phyloP scores from a whole-genome alignment of 2,329 filamentous ascomycete genomes.

The Lizonia empirigonia region DNA sequence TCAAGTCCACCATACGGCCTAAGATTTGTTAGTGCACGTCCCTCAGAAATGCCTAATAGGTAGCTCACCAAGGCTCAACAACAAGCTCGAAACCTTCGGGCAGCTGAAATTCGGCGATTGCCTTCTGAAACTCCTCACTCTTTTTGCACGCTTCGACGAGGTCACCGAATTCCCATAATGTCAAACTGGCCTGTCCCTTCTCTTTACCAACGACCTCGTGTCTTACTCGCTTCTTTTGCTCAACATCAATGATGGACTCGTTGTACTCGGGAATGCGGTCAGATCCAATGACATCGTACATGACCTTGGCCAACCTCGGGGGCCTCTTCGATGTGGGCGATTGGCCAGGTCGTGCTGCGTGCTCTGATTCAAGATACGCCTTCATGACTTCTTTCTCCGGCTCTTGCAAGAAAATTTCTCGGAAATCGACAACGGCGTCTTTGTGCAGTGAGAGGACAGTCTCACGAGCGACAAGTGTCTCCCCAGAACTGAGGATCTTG shows the following conservation, averaged over 20 bases:
- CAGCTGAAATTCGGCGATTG: conserved; percentile 57
- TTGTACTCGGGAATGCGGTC: conserved; percentile 60
- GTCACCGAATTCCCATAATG: conserved; percentile 49
- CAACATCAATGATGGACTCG: conserved; percentile 60
- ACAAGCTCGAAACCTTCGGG: conserved; percentile 62
- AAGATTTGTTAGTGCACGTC: conserved; percentile 1
- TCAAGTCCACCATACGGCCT: conserved; percentile 61
- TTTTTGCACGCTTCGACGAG: conserved; percentile 54
- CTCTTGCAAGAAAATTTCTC: conserved; percentile 59
- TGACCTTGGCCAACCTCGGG: conserved; percentile 57
- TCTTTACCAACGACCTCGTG: conserved; percentile 56
- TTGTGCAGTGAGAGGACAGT: conserved; percentile 53
- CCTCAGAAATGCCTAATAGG: background rate
- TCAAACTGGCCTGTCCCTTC: conserved; percentile 54
- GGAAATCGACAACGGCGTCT: conserved; percentile 51
- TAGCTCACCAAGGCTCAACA: conserved; percentile 57
- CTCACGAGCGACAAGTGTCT: conserved; percentile 59
- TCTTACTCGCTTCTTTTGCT: conserved; percentile 48
- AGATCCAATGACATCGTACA: conserved; percentile 62
- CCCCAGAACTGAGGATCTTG: conserved; percentile 61
- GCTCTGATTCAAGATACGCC: conserved; percentile 56
- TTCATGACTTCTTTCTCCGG: conserved; percentile 57
- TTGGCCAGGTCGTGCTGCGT: conserved; percentile 45
- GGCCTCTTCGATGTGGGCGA: conserved; percentile 53
- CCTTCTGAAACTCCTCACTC: conserved; percentile 60